A percentile compares a stretch with the other conserved stretches of the same genome.
Conservation (phyloP, 2,329 filamentous ascomycete genomes). For the Zelopaecilomyces penicillatus region DNA sequence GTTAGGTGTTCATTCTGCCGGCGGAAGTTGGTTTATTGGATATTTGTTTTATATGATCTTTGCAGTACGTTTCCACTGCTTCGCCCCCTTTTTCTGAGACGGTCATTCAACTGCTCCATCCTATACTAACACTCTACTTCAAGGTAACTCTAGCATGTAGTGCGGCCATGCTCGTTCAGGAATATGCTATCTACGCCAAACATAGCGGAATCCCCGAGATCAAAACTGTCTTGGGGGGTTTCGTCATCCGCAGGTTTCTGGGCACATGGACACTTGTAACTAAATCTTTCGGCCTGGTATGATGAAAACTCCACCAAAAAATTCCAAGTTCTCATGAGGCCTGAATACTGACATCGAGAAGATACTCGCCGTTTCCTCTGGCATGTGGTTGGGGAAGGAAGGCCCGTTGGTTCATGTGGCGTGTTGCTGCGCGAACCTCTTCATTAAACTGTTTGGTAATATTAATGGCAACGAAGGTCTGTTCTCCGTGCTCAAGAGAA, state of each 20-base stretch:
- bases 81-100: too few relatives aligned
- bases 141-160: conserved; percentile 69
- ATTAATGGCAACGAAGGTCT: conserved; percentile 81
- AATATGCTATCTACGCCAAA: conserved; percentile 80
- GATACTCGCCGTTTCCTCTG: conserved; percentile 85
- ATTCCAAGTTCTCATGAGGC: neutral
- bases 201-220: conserved; percentile 97
- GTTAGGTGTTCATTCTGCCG: conserved; percentile 54
- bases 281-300: conserved; percentile 80
- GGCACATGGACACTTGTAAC: conserved; percentile 81
- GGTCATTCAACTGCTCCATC: neutral
- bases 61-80: conserved; percentile 50
- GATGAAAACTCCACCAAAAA: conserved; percentile 14
- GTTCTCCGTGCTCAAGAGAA: conserved; percentile 7
- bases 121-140: neutral
- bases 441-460: conserved; percentile 76
- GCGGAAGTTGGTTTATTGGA: conserved; percentile 72
- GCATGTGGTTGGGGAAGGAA: conserved; percentile 95
- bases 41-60: conserved; percentile 82
- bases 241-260: conserved; percentile 82
- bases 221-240: conserved; percentile 90
- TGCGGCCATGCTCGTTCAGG: conserved; percentile 71
- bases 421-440: conserved; percentile 89
- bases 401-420: conserved; percentile 92
- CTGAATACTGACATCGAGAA: conserved; percentile 25